phyloP scores from a whole-genome alignment of 169 alveolate genomes.

The Blepharisma undulans region DNA sequence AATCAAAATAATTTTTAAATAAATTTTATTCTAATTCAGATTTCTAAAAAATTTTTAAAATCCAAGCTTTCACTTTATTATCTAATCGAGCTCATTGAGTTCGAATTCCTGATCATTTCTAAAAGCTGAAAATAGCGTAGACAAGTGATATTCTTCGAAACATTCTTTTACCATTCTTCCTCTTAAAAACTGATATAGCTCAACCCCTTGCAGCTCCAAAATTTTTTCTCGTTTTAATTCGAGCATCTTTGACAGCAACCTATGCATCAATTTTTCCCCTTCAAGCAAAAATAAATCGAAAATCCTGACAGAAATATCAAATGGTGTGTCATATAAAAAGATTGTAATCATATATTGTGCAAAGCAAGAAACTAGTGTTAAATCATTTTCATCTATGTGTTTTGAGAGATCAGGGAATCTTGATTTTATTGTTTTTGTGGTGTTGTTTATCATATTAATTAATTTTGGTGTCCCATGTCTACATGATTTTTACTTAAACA shows the following conservation, averaged over 20 bases:
- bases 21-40: neutral
- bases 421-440: constrained; percentile 13
- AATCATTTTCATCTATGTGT: constrained; percentile 4
- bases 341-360: constrained; percentile 37
- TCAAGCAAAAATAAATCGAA: constrained; percentile 40
- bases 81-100: neutral
- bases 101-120: neutral
- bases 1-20: no score
- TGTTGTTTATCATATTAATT: constrained; percentile 16
- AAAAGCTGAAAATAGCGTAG: neutral
- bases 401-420: constrained; percentile 11
- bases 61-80: neutral
- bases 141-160: constrained; percentile 16
- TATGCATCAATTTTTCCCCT: constrained; percentile 27
- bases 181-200: constrained; percentile 14
- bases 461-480: constrained; percentile 42
- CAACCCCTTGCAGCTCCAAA: constrained; percentile 1
- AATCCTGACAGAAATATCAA: constrained; percentile 6
- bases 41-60: neutral
- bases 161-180: constrained; percentile 14
- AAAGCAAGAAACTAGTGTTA: neutral
- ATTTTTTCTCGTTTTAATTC: constrained; percentile 8
- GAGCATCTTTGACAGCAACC: neutral
- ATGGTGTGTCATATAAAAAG: constrained; percentile 30
- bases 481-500: constrained; percentile 5